Evolutionary conservation across 768 basidiomycete genomes (phyloP), one percentile per base, ranked within the genome.

Genomic region (Mycena indigotica): DNA sequence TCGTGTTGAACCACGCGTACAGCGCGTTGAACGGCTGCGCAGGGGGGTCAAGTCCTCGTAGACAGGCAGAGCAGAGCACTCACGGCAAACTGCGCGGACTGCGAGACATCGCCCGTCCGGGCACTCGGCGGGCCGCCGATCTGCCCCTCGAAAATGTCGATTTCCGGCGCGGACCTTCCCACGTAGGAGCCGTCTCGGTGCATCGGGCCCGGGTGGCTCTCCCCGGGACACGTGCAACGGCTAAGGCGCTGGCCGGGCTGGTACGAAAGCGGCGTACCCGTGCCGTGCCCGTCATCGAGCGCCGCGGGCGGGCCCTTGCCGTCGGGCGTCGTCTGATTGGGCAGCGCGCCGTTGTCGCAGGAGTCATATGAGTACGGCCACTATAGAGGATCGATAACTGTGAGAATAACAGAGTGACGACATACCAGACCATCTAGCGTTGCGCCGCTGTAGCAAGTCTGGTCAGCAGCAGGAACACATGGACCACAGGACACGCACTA

Each of bases 271-370:
- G 58, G 39, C 28, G 79, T 74, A 53, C 75, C 69, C 52, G 80
- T 69, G 16, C 80, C 79, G 24, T 77, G 78, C n/a, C 71, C 69
- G 28, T 69, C 65, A 40, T 52, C 79, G 6, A 83, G 79, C 17
- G 79, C 77, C 3, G 74, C 57, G 12, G 88, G 88, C 13, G 28
- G 80, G n/a, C 46, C 51, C 3, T 15, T n/a, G 19, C 8, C 69
- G 69, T 13, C 84, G 89, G 49, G 87, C 83, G 61, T 84, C 52
- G 50, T 57, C 70, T 95, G 94, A 70, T 93, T 93, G 10, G 82
- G 75, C 1, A 88, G 74, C 2, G 91, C 93, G 4, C 92, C 92
- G 15, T 90, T 80, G 68, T 93, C 91, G 69, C 92, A 93, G 4
- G 84, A 68, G 57, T 88, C 84, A 63, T 88, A 88, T 4, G 79